Base-by-base conservation (phyloP, 2,329 filamentous ascomycete species). In the Penicillium hordei region DNA sequence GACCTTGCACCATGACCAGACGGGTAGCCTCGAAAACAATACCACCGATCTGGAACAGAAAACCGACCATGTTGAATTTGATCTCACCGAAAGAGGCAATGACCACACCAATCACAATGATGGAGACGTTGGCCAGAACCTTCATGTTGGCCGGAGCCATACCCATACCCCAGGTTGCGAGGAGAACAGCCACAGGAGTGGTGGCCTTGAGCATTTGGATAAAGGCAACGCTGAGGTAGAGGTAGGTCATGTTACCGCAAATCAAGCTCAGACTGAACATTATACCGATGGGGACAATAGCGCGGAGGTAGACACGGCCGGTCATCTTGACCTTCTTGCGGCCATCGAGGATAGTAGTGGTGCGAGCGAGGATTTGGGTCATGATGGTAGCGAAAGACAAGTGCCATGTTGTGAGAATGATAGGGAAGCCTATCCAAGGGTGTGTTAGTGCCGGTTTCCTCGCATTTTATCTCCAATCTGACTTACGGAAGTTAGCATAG, bases 251-350 rank as follows among this genome's bases (percentile, higher is more conserved):
- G 81, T 97, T 97, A 72, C 93, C 92, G 78, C 92, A 97, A 74
- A 97, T 97, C 81, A 97, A 84, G 77, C 89, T 94, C 81, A 97
- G 81, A 74, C 90, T 94, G 86, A 97, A 97, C 81, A 96, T 95
- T 72, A 96, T 78, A 65, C 93, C 93, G 70, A 97, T 97, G 53
- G 93, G 93, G 33, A 97, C 89, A 66, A 97, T 96, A 39, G 93
- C 92, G 68, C 60, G 89, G 60, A 97, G 81, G 77, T 97, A 97
- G 70, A 97, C 88, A 64, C 89, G 89, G 67, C 91, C 91, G 29
- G 91, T 97, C 93, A 99, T 97, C 81, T 96, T 96, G 60, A 97
- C 92, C 43, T 89, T 90, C 81, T 97, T 96, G 70, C 94, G 88
- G 67, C 92, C 93, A 79, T 99, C 94, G 63, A 99, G 89, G 53